These are phyloP conservation scores for Pycnococcus provasolii DNA, from an alignment of 139 green algal species.

Conservation along the genomic window DNA sequence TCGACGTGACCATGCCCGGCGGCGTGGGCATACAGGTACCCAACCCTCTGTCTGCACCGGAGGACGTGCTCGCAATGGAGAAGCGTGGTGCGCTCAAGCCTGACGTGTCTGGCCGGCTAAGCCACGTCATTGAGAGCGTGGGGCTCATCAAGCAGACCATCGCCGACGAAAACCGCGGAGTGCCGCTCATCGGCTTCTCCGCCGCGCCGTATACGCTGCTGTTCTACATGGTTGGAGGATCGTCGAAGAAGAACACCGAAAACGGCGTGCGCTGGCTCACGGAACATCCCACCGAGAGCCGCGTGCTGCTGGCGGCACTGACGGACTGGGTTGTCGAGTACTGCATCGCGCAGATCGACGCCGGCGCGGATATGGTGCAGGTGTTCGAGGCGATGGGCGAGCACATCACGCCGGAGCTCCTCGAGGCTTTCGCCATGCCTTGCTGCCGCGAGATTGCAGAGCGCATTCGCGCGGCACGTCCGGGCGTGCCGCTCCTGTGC, in stretches of 20 bases:
- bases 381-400: constrained; percentile 33
- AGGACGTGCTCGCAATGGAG: constrained; percentile 4
- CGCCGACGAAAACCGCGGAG: constrained; percentile 11
- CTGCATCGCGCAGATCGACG: constrained; percentile 16
- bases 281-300: constrained; percentile 19
- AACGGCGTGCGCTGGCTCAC: constrained; percentile 25
- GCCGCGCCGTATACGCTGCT: constrained; percentile 28
- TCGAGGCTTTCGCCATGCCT: constrained; percentile 23
- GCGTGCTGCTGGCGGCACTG: constrained; percentile 14
- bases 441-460: constrained; percentile 18
- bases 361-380: constrained; percentile 31
- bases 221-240: constrained; percentile 32
- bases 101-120: constrained; percentile 15
- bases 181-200: constrained; percentile 30
- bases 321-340: constrained; percentile 29
- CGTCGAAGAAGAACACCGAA: constrained; percentile 25
- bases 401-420: constrained; percentile 17
- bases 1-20: constrained; percentile 28
- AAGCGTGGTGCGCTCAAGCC: not conserved
- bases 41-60: constrained; percentile 14
- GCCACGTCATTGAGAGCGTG: constrained; percentile 21
- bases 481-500: constrained; percentile 19
- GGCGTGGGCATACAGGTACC: constrained; percentile 24
- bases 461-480: constrained; percentile 19
- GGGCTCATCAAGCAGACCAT: constrained; percentile 18